A percentile compares a stretch with the other conserved stretches of the same genome.
These are phyloP conservation scores for Saccharomyces hybrid DNA, from an alignment of 1,139 yeast species.

Conservation along the genomic window DNA sequence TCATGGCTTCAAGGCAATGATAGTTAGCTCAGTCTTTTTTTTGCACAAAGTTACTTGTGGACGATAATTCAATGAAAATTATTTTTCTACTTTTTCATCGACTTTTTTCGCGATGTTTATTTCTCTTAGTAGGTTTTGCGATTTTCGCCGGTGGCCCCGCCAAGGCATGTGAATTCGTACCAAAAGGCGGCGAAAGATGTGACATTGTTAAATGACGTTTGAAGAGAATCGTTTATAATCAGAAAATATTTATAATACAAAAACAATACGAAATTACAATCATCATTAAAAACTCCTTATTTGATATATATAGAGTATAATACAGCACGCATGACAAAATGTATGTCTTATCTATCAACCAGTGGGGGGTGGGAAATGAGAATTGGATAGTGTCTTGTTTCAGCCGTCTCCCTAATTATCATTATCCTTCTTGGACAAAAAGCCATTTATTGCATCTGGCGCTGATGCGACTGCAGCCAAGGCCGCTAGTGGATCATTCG, in stretches of 20 bases:
- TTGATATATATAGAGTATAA: neutral
- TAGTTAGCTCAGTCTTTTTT: neutral
- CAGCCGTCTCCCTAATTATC: neutral
- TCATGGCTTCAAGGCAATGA: neutral
- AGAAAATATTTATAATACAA: neutral
- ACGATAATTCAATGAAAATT: neutral
- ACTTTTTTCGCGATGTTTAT: conserved; percentile 1
- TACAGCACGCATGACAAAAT: neutral
- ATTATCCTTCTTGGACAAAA: conserved; percentile 4
- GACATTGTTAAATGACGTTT: neutral
- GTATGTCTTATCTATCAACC: neutral
- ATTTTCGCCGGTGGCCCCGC: neutral
- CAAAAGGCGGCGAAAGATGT: neutral
- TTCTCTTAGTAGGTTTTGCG: neutral
- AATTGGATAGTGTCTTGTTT: neutral
- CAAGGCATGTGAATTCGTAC: neutral
- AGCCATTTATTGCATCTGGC: conserved; percentile 21
- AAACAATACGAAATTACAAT: neutral
- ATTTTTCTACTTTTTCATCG: neutral
- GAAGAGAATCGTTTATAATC: neutral
- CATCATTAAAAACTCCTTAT: neutral
- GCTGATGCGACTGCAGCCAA: conserved; percentile 34
- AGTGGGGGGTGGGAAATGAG: neutral
- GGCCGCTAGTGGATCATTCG: conserved; percentile 33
- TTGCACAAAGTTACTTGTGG: neutral